phyloP scores from a whole-genome alignment of 176 grass and related monocot genomes.

The Phoenix roebelenii region DNA sequence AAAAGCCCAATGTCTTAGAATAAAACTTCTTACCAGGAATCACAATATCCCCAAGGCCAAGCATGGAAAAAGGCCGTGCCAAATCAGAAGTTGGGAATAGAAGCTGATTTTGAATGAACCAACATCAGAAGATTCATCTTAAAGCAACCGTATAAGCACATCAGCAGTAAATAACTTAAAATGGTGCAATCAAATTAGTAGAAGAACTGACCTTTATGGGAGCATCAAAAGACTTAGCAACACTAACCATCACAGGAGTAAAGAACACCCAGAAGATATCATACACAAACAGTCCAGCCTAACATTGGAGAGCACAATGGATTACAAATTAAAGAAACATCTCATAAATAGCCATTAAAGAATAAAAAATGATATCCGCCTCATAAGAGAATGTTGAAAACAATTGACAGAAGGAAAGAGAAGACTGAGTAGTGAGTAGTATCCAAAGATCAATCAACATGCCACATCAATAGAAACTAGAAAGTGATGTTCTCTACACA shows the following conservation, averaged over 20 bases:
- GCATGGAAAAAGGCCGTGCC: conserved; percentile 70
- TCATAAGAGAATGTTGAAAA: no score
- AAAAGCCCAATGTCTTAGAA: no score
- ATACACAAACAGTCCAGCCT: conserved; percentile 84
- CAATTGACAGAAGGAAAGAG: no score
- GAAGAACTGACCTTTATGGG: conserved; percentile 68
- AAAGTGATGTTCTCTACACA: no score
- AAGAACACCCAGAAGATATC: conserved; percentile 99
- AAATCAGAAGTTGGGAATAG: conserved; percentile 78
- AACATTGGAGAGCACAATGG: conserved; percentile 1
- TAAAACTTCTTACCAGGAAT: conserved; percentile 55
- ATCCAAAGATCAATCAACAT: no score
- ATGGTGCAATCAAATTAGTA: no score
- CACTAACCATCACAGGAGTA: conserved; percentile 94
- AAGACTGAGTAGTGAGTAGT: no score
- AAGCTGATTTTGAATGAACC: conserved; percentile 34
- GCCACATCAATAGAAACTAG: no score
- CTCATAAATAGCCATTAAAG: not conserved
- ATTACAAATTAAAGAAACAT: not conserved
- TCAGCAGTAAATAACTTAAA: no score
- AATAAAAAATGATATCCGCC: not conserved
- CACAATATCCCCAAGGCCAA: conserved; percentile 95
- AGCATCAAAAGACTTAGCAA: conserved; percentile 98
- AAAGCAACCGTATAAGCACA: not conserved
- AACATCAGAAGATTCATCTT: conserved; percentile 3